Percentiles rank a stretch among this genome's conserved stretches.
Evolutionary conservation across 75 land plant species (phyloP).

Genomic region (Picea glauca): DNA sequence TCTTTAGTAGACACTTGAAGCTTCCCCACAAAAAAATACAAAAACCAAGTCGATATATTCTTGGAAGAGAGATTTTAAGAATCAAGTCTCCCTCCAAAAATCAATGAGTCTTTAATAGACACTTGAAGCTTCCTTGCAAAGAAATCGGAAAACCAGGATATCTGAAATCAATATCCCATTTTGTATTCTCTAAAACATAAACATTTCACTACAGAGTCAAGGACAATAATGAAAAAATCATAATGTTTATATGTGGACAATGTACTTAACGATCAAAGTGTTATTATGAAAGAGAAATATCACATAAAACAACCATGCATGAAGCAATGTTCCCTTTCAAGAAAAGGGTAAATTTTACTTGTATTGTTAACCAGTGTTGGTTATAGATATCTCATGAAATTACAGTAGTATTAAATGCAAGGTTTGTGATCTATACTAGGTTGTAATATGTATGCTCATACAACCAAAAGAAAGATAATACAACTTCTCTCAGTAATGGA

Average conservation of each 20-base stretch:
- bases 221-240: background rate
- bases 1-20: too few species aligned
- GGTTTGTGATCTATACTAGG: constrained; percentile 71
- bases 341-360: constrained; percentile 37
- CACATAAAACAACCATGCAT: background rate
- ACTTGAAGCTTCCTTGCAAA: too few species aligned
- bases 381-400: constrained; percentile 74
- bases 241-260: background rate
- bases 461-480: constrained; percentile 5
- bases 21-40: too few species aligned
- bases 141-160: too few species aligned
- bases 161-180: too few species aligned
- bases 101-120: too few species aligned
- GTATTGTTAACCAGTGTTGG: constrained; percentile 94
- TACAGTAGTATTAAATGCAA: constrained; percentile 72
- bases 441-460: constrained; percentile 91
- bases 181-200: too few species aligned
- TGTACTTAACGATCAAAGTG: background rate
- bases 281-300: background rate
- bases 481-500: constrained; percentile 3
- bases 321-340: background rate
- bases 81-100: too few species aligned
- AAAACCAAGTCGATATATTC: too few species aligned
- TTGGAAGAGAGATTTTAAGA: too few species aligned
- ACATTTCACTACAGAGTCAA: too few species aligned